A percentile compares a stretch with the other conserved stretches of the same genome.
These are phyloP conservation scores for Orbilia ellipsospora DNA, from an alignment of 2,329 filamentous ascomycete genomes.

Conservation along the genomic window DNA sequence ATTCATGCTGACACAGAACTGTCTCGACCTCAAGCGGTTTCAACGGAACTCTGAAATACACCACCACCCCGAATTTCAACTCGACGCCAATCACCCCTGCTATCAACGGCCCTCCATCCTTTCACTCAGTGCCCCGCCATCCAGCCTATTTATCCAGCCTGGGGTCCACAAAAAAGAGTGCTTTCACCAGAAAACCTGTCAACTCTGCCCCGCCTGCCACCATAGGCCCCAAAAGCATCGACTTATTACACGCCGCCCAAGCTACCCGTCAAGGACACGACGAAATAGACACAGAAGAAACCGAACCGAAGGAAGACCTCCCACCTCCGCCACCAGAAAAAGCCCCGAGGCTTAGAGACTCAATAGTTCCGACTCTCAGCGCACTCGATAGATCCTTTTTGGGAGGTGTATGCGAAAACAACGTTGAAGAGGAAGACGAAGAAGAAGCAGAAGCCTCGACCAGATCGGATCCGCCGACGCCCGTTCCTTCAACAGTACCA, in stretches of 20 bases:
- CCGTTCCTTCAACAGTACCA: slow-evolving; percentile 37
- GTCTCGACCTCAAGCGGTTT: slow-evolving; percentile 23
- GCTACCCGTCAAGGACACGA: slow-evolving; percentile 28
- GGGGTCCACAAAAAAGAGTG: slow-evolving; percentile 28
- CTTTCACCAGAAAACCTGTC: slow-evolving; percentile 51
- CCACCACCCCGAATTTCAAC: slow-evolving; percentile 55
- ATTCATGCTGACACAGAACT: slow-evolving; percentile 3
- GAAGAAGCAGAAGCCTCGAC: slow-evolving; percentile 19
- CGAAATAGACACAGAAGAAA: slow-evolving; percentile 21
- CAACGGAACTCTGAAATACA: slow-evolving; percentile 48
- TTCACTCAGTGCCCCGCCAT: slow-evolving; percentile 48
- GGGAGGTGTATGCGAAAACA: slow-evolving; percentile 26
- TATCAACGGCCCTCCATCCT: slow-evolving; percentile 41
- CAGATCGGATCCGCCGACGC: slow-evolving; percentile 30
- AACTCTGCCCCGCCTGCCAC: slow-evolving; percentile 27
- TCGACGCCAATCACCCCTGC: slow-evolving; percentile 41
- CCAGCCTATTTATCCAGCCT: slow-evolving; percentile 23
- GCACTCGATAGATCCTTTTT: slow-evolving; percentile 46
- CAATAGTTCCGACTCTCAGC: slow-evolving; percentile 44
- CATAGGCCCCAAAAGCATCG: slow-evolving; percentile 49
- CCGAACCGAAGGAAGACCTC: slow-evolving; percentile 39
- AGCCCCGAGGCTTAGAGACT: slow-evolving; percentile 51
- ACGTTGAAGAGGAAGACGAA: slow-evolving; percentile 28
- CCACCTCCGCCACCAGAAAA: slow-evolving; percentile 51
- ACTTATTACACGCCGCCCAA: slow-evolving; percentile 41